A percentile compares a stretch with the other conserved stretches of the same genome.
Evolutionary conservation across 164 flowering plant genomes (phyloP).

Genomic region (Brasenia schreberi): DNA sequence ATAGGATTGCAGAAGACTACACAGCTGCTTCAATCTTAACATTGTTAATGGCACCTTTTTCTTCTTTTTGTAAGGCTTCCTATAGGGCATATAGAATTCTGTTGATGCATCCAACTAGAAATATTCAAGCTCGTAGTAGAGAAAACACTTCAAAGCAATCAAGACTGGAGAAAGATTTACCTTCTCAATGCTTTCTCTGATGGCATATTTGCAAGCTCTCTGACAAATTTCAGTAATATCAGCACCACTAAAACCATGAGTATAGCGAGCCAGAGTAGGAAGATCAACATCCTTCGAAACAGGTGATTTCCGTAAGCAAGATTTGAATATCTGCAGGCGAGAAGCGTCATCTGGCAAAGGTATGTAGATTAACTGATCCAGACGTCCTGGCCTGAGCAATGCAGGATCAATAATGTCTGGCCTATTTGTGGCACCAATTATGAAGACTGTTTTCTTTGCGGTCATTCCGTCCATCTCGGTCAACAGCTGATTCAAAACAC

Average conservation of each 20-base stretch:
- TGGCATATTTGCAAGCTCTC: conserved; percentile 62
- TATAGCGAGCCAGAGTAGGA: conserved; percentile 37
- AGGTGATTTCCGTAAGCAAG: conserved; percentile 52
- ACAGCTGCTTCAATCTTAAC: too few species aligned
- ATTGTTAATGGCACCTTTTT: too few species aligned
- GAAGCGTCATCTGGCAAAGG: conserved; percentile 62
- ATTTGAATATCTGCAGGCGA: conserved; percentile 48
- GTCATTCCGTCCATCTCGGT: conserved; percentile 72
- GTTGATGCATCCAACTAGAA: too few species aligned
- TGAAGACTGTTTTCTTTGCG: conserved; percentile 60
- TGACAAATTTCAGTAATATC: conserved; percentile 64
- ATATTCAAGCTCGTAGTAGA: too few species aligned
- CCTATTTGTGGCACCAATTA: conserved; percentile 61
- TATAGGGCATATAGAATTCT: too few species aligned
- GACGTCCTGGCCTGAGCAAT: conserved; percentile 55
- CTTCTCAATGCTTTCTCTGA: conserved; percentile 57
- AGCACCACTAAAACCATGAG: conserved; percentile 61
- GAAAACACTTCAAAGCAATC: background rate
- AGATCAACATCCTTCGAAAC: conserved; percentile 39
- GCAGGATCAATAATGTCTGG: conserved; percentile 67
- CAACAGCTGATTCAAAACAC: conserved; percentile 58
- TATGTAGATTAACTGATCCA: conserved; percentile 55
- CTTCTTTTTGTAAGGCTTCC: too few species aligned
- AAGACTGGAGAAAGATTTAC: conserved; percentile 9
- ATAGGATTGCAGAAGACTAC: too few species aligned